Conservation (phyloP, 2,329 filamentous ascomycete genomes). For the Parastagonospora avenae region DNA sequence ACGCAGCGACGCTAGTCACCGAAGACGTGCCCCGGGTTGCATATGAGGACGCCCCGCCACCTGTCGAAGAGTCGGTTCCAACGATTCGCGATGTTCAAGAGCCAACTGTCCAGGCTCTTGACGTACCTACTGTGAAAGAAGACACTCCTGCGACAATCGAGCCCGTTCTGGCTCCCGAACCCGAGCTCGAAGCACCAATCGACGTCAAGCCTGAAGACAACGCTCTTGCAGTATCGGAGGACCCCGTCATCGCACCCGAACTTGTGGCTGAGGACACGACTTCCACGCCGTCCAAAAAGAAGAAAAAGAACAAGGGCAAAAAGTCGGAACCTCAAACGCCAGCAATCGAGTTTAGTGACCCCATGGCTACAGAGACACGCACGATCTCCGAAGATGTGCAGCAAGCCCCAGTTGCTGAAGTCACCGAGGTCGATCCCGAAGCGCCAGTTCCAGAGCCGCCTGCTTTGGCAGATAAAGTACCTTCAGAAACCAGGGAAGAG, state of each 20-base stretch:
- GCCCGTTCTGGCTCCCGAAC: not conserved
- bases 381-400: not conserved
- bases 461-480: not conserved
- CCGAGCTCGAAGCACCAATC: not conserved
- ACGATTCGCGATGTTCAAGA: not conserved
- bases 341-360: slow-evolving; percentile 6
- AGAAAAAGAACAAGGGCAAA: slow-evolving; percentile 26
- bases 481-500: not conserved
- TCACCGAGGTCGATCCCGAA: slow-evolving; percentile 6
- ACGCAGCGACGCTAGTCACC: slow-evolving; percentile 2
- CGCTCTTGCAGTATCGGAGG: not conserved
- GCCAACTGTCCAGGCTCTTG: not conserved
- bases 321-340: slow-evolving; percentile 18
- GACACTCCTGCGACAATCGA: not conserved
- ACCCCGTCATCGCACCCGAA: slow-evolving; percentile 1
- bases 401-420: slow-evolving; percentile 4
- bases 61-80: not conserved
- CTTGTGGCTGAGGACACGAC: slow-evolving; percentile 5
- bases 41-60: not conserved
- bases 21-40: not conserved
- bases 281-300: slow-evolving; percentile 2
- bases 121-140: not conserved
- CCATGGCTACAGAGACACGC: slow-evolving; percentile 1
- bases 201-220: slow-evolving; percentile 4
- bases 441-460: not conserved